phyloP scores from a whole-genome alignment of 495 filamentous ascomycete species.

The Penicillium canescens region DNA sequence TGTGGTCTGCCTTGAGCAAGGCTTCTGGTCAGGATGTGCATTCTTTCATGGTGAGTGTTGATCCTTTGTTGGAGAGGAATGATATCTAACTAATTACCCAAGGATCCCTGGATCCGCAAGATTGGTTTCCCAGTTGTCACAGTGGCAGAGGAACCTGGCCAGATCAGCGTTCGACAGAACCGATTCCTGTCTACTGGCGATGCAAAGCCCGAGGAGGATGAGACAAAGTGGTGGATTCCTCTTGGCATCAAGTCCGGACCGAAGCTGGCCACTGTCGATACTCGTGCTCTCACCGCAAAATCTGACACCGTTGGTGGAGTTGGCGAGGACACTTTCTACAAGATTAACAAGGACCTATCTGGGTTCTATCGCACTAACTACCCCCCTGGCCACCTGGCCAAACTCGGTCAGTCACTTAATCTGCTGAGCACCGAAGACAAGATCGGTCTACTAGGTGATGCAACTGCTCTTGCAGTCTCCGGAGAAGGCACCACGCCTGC shows the following conservation, averaged over 20 bases:
- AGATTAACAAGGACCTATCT: conserved; percentile 82
- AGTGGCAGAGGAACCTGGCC: conserved; percentile 75
- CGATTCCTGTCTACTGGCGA: conserved; percentile 92
- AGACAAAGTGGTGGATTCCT: conserved; percentile 96
- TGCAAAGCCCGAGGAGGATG: conserved; percentile 84
- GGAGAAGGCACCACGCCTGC: conserved; percentile 79
- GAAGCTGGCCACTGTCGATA: conserved; percentile 33
- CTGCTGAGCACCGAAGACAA: conserved; percentile 82
- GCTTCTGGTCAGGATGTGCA: conserved; percentile 87
- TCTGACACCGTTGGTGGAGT: conserved; percentile 70
- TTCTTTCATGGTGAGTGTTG: conserved; percentile 67
- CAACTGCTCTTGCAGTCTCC: conserved; percentile 85
- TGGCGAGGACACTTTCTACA: conserved; percentile 77
- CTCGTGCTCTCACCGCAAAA: conserved; percentile 69
- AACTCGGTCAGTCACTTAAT: conserved; percentile 72
- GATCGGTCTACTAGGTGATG: conserved; percentile 86
- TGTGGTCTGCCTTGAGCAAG: conserved; percentile 89
- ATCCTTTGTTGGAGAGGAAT: not conserved
- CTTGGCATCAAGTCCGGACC: conserved; percentile 67
- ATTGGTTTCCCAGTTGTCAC: conserved; percentile 93
- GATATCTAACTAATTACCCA: conserved; percentile 16
- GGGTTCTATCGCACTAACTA: conserved; percentile 96
- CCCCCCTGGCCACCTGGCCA: conserved; percentile 71
- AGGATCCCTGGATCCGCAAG: conserved; percentile 86
- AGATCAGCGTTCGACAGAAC: conserved; percentile 78